Conservation (phyloP, 2,329 filamentous ascomycete species). For the Ceratocystis destructans region DNA sequence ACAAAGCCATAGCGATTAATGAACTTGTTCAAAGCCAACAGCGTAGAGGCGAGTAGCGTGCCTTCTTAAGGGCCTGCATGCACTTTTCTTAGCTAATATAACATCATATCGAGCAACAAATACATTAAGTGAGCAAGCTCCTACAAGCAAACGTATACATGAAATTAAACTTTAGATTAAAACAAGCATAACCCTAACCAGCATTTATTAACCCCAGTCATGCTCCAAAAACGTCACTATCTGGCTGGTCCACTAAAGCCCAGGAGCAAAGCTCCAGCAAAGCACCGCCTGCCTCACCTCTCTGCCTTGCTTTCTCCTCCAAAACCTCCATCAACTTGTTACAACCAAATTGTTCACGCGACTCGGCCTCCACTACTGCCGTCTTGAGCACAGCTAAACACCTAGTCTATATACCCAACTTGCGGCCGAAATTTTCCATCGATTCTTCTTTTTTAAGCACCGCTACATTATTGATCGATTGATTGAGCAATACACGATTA, state of each 20-base stretch:
- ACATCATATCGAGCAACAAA: too few relatives aligned
- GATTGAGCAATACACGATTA: not conserved
- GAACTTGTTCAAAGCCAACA: too few relatives aligned
- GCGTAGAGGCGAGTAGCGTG: too few relatives aligned
- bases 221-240: not conserved
- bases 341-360: not conserved
- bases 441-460: not conserved
- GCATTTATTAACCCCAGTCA: not conserved
- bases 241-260: not conserved
- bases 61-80: too few relatives aligned
- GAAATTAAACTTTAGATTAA: not conserved
- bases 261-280: constrained; percentile 5
- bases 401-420: not conserved
- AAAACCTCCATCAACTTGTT: not conserved
- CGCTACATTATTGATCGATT: not conserved
- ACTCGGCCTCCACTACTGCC: not conserved
- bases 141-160: not conserved
- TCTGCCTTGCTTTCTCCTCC: not conserved
- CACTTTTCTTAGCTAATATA: too few relatives aligned
- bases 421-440: not conserved
- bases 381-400: not conserved
- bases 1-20: too few relatives aligned
- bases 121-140: too few relatives aligned
- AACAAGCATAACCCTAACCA: not conserved
- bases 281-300: not conserved